Conservation (phyloP, 371 early-diverging fungal species). For the Apophysomyces elegans region DNA sequence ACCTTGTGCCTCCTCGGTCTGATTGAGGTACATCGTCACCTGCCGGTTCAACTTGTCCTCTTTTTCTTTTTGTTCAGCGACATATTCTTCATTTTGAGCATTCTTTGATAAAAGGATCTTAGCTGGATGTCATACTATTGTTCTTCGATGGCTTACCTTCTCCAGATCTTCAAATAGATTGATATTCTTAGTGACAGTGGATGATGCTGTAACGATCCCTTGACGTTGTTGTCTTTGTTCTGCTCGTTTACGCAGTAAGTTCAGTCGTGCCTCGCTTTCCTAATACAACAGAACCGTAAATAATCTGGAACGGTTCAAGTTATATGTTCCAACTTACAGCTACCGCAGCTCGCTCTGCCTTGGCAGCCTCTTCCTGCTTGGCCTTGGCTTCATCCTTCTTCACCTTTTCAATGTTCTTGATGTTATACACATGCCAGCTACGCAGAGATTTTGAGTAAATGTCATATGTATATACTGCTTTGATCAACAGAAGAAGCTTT, state of each 20-base stretch:
- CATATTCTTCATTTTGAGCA: constrained; percentile 56
- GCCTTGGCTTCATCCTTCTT: constrained; percentile 72
- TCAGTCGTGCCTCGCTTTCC: constrained; percentile 66
- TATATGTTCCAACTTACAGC: constrained; percentile 49
- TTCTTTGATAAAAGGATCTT: neutral
- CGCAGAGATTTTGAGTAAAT: neutral
- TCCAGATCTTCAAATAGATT: constrained; percentile 63
- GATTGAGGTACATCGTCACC: constrained; percentile 70
- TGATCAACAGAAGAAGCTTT: neutral
- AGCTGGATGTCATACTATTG: constrained; percentile 3
- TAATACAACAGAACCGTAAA: constrained; percentile 18
- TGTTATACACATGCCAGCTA: constrained; percentile 82
- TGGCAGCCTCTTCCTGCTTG: constrained; percentile 50
- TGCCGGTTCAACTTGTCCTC: constrained; percentile 62
- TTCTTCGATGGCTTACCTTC: constrained; percentile 16
- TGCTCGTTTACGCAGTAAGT: constrained; percentile 54
- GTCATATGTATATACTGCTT: neutral
- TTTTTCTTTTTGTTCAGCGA: constrained; percentile 60
- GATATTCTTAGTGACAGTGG: constrained; percentile 42
- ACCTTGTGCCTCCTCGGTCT: constrained; percentile 41
- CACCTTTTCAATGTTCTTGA: constrained; percentile 72
- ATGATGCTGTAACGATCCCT: neutral
- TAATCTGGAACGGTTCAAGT: neutral
- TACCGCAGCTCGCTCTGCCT: constrained; percentile 43
- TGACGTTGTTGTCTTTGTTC: constrained; percentile 22